Evolutionary conservation across 306 rosid genomes (phyloP), one percentile per base, ranked within the genome.

Genomic region (Dicorynia guianensis): DNA sequence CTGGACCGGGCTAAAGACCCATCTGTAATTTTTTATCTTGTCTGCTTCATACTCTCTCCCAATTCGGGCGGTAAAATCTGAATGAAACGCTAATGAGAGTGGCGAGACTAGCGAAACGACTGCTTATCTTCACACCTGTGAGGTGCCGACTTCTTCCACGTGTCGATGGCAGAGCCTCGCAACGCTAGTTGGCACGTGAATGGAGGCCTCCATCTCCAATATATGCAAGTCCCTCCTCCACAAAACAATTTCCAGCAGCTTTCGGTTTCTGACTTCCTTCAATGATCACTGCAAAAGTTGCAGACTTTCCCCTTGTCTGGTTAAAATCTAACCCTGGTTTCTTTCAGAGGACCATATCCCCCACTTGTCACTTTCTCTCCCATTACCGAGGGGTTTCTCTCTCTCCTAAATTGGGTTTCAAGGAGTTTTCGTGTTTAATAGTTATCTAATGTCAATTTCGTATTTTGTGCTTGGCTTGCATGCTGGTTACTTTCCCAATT

Each of bases 391-490:
- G 13, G 38, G 6, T 9, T 9, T 8, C 3, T 49, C 11, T 62
- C 49, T 48, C 20, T 11, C 11, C 47, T n/a, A 17, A 13, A 25
- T 52, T 14, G 47, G 81, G 75, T 25, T 36, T 63, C 35, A 4
- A 39, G 0, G 20, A 6, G 39, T 11, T 8, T 15, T 20, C 8
- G 34, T 18, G 8, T 63, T 14, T 40, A 1, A 6, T 43, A 19
- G 20, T 19, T 40, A 57, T 63, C 79, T 71, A 25, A 79, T 67
- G 79, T 61, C 73, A 43, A 67, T 67, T 65, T 76, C 49, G 76
- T 82, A 44, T 85, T 75, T 63, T 54, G 76, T 39, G 55, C 49
- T 72, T 43, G 11, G 62, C 14, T 70, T 78, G 81, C 81, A 81
- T 85, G 86, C 52, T 40, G 81, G 69, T 71, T 55, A 39, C 58